Base-by-base conservation (phyloP, 176 grass and related monocot species). In the Musa troglodytarum region DNA sequence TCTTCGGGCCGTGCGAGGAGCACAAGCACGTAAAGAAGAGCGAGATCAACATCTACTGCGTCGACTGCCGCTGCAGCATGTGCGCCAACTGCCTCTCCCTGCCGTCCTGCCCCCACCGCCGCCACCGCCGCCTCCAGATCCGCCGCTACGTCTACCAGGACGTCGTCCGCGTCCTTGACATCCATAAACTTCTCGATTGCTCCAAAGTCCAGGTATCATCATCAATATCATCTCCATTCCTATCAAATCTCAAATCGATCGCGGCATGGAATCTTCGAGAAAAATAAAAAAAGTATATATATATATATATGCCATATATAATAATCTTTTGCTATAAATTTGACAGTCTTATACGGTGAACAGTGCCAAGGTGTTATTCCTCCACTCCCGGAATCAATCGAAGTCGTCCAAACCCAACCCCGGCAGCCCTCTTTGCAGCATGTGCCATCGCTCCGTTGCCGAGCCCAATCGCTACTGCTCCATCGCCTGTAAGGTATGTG, bases 141-240 rank as follows among this genome's bases (percentile, higher is more conserved):
- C 74, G 78, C 1, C 78, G 84, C 65, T 89, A 86, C n/a, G 71
- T 78, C 52, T 78, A 83, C 70, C 87, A 82, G 34, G 80, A 79
- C 3, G 59, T 84, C 16, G 11, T 89, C 78, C 83, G 76, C 2
- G 50, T 63, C 34, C 28, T 11, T 0, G 56, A 78, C 23, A 63
- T 83, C 1, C 6, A 54, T 0, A 11, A 17, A 1, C 57, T 66
- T 17, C 16, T 86, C 1, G 78, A 86, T 23, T 74, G 86, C 23
- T 83, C 81, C 20, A 65, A 53, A 53, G 50, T 89, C n/a, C 84
- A 86, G 78, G 83, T 89, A 53, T 14, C 7, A 49, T 75, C 28
- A 10, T 49, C 26, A 10, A 49, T 13, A 24, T 5, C 49, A 17
- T 76, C 9, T 54, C 13, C 3, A 10, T 53, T 12, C 12, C 29